These are phyloP conservation scores for Colletotrichum somersetense DNA, from an alignment of 2,329 filamentous ascomycete species.

Conservation along the genomic window DNA sequence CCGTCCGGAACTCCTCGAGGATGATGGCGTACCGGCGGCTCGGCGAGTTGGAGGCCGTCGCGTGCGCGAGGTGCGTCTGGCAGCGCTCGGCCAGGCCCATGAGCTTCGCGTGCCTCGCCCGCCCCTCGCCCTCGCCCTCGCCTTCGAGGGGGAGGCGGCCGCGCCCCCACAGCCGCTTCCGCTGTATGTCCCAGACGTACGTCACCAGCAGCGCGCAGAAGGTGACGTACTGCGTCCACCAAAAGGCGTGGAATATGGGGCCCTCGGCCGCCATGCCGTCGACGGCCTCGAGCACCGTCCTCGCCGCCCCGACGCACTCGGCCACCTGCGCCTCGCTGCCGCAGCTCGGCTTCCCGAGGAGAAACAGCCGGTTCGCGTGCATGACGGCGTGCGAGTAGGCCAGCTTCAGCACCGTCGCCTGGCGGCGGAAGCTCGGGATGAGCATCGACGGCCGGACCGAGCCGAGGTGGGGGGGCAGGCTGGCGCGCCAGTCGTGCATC, in stretches of 20 bases:
- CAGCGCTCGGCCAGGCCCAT: constrained; percentile 55
- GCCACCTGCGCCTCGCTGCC: constrained; percentile 48
- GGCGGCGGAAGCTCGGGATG: constrained; percentile 59
- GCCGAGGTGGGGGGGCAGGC: constrained; percentile 58
- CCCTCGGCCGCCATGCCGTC: constrained; percentile 55
- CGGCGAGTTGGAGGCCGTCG: constrained; percentile 44
- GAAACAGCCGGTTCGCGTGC: constrained; percentile 66
- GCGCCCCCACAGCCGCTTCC: constrained; percentile 37
- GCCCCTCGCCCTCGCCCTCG: not conserved
- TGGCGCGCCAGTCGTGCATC: constrained; percentile 54
- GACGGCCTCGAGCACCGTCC: constrained; percentile 58
- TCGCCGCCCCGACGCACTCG: constrained; percentile 62
- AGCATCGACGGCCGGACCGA: constrained; percentile 59
- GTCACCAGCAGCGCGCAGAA: constrained; percentile 67
- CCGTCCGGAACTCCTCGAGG: constrained; percentile 43
- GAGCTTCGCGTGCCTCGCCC: constrained; percentile 45
- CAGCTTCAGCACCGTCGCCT: constrained; percentile 66
- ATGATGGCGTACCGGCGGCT: constrained; percentile 44
- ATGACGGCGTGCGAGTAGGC: constrained; percentile 69
- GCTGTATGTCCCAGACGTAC: constrained; percentile 62
- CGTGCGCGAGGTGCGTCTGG: constrained; percentile 54
- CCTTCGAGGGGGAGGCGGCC: not conserved
- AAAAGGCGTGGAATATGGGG: constrained; percentile 56
- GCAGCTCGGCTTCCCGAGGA: constrained; percentile 52
- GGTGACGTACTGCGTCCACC: constrained; percentile 66